Evolutionary conservation across 2,329 filamentous ascomycete genomes (phyloP).

Genomic region (Pseudocercospora cruenta): DNA sequence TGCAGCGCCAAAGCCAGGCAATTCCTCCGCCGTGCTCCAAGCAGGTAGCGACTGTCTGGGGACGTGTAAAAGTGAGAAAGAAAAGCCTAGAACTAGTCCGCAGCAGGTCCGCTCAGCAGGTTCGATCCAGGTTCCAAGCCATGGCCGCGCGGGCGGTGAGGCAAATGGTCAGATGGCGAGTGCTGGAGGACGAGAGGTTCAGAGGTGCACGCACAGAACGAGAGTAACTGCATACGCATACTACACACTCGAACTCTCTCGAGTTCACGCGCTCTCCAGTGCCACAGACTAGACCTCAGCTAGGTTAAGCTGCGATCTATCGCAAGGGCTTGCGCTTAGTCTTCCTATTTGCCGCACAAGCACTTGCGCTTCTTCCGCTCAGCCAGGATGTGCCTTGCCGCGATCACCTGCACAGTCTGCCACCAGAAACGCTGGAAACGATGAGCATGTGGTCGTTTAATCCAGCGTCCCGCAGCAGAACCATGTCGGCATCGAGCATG

Average conservation of each 20-base stretch:
- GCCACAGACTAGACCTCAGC: background rate
- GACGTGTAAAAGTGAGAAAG: background rate
- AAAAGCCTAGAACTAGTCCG: background rate
- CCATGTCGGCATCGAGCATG: background rate
- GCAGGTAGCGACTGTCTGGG: constrained; percentile 4
- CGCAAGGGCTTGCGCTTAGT: background rate
- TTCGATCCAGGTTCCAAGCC: background rate
- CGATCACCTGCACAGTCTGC: background rate
- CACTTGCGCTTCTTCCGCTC: background rate
- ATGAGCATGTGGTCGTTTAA: constrained; percentile 6
- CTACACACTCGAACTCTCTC: constrained; percentile 3
- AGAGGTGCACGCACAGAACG: background rate
- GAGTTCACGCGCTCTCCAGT: constrained; percentile 3
- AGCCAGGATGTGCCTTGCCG: constrained; percentile 1
- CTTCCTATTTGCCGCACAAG: background rate
- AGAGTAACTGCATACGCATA: background rate
- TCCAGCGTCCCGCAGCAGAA: background rate
- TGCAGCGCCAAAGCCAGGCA: background rate
- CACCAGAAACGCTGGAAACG: background rate
- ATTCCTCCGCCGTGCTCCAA: background rate
- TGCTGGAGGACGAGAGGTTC: background rate
- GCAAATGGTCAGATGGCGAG: background rate
- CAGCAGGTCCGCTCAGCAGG: background rate
- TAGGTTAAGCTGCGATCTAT: background rate
- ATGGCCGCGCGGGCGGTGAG: background rate